Percentiles rank a stretch among this genome's conserved stretches.
These are phyloP conservation scores for Candida succiphila DNA, from an alignment of 805 yeast genomes.

Conservation along the genomic window DNA sequence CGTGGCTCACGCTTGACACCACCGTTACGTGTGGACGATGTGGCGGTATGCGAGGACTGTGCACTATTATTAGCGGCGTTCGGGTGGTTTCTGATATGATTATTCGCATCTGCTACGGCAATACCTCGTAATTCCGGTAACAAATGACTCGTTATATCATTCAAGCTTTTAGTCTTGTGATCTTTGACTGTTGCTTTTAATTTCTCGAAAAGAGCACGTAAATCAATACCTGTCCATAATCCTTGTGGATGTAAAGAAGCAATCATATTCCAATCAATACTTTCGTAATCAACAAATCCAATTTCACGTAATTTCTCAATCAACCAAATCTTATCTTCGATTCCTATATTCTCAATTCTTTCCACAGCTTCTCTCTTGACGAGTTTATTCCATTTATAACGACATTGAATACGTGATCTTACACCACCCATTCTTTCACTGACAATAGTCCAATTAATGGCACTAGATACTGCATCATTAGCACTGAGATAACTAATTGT, in stretches of 20 bases:
- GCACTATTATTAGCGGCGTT: no score
- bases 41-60: no score
- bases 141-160: slow-evolving; percentile 20
- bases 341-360: slow-evolving; percentile 32
- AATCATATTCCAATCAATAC: slow-evolving; percentile 45
- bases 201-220: slow-evolving; percentile 50
- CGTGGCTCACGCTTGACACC: no score
- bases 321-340: slow-evolving; percentile 41
- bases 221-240: slow-evolving; percentile 52
- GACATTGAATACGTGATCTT: slow-evolving; percentile 86
- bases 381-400: slow-evolving; percentile 90
- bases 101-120: no score
- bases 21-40: no score
- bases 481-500: slow-evolving; percentile 6
- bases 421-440: slow-evolving; percentile 85
- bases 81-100: no score
- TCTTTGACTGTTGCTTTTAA: slow-evolving; percentile 45
- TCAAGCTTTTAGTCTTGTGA: slow-evolving; percentile 27
- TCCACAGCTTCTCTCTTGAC: slow-evolving; percentile 45
- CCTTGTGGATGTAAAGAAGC: slow-evolving; percentile 34
- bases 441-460: slow-evolving; percentile 90
- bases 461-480: slow-evolving; percentile 26
- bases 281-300: slow-evolving; percentile 28
- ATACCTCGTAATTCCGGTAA: no score
- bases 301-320: slow-evolving; percentile 34